These are phyloP conservation scores for Alternaria panax DNA, from an alignment of 2,329 filamentous ascomycete species.

Conservation along the genomic window DNA sequence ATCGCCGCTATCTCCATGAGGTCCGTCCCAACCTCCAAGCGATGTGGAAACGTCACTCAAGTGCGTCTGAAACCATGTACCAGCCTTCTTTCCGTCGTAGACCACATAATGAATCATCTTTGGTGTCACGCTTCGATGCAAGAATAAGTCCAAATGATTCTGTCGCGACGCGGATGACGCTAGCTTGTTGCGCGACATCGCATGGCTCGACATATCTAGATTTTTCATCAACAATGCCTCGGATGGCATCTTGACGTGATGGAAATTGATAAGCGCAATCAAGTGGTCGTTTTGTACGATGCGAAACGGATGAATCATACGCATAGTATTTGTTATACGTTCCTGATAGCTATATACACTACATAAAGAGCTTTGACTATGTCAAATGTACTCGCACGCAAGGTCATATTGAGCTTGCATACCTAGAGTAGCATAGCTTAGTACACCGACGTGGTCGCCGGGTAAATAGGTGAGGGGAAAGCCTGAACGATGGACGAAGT, in stretches of 20 bases:
- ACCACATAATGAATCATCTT: not conserved
- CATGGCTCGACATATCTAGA: not conserved
- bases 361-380: not conserved
- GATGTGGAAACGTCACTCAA: not conserved
- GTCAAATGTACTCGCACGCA: not conserved
- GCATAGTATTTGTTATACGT: not conserved
- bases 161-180: not conserved
- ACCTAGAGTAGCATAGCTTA: constrained; percentile 1
- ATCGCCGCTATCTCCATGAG: not conserved
- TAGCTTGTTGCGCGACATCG: not conserved
- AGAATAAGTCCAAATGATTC: not conserved
- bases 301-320: not conserved
- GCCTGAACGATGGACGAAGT: constrained; percentile 22
- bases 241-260: not conserved
- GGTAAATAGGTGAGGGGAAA: constrained; percentile 26
- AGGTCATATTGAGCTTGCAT: not conserved
- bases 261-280: not conserved
- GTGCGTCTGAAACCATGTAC: not conserved
- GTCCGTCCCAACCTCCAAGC: not conserved
- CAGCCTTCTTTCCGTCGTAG: not conserved
- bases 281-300: not conserved
- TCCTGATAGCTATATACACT: not conserved
- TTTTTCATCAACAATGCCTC: not conserved
- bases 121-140: not conserved
- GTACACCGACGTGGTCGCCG: constrained; percentile 14